phyloP scores from a whole-genome alignment of 31 red algal species.

The Odonthalia washingtoniensis region DNA sequence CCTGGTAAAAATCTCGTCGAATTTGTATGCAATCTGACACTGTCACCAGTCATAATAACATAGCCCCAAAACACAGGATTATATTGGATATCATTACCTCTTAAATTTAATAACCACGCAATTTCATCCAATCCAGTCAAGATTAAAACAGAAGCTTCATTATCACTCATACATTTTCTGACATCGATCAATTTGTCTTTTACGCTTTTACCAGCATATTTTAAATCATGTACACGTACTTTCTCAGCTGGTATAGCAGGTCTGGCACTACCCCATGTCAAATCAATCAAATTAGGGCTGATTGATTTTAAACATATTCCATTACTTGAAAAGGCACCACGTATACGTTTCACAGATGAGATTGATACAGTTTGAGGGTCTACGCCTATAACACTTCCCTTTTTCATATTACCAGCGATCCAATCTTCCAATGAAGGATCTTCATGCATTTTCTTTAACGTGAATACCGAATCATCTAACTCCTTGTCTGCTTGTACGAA shows the following conservation, averaged over 20 bases:
- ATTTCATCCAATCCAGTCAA: conserved; percentile 94
- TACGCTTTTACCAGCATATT: conserved; percentile 74
- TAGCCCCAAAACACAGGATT: conserved; percentile 94
- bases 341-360: conserved; percentile 56
- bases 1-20: conserved; percentile 53
- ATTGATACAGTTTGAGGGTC: conserved; percentile 79
- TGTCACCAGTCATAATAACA: conserved; percentile 57
- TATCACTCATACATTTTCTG: conserved; percentile 57
- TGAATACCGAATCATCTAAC: conserved; percentile 75
- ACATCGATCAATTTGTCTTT: conserved; percentile 74
- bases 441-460: conserved; percentile 82
- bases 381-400: conserved; percentile 57
- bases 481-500: conserved; percentile 90
- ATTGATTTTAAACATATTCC: neutral
- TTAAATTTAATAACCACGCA: conserved; percentile 96
- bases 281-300: conserved; percentile 80
- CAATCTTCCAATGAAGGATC: conserved; percentile 72
- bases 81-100: conserved; percentile 86
- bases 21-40: conserved; percentile 69
- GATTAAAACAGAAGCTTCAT: conserved; percentile 69
- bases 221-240: conserved; percentile 71
- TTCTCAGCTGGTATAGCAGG: conserved; percentile 70
- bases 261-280: conserved; percentile 81
- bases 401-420: conserved; percentile 55
- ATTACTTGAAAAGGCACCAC: conserved; percentile 5